These are phyloP conservation scores for Escallonia rubra DNA, from an alignment of 129 eudicot species.

Conservation along the genomic window DNA sequence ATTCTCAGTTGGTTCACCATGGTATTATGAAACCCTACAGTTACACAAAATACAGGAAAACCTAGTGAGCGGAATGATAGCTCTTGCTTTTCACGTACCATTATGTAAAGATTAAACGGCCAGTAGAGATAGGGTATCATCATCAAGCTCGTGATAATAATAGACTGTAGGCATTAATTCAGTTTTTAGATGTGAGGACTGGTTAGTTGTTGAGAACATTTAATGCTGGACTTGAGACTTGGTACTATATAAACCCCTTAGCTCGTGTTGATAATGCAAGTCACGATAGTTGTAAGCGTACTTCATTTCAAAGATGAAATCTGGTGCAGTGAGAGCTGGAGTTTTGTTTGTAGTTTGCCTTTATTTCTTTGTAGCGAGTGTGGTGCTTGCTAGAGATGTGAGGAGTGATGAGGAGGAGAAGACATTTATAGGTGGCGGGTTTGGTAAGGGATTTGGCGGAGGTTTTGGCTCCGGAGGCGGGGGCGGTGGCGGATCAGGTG, in stretches of 20 bases:
- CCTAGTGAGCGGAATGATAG: too few relatives aligned
- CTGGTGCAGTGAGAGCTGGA: conserved; percentile 20
- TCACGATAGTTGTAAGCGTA: too few relatives aligned
- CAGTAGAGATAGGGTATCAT: too few relatives aligned
- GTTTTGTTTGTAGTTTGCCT: conserved; percentile 35
- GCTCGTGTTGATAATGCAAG: not conserved
- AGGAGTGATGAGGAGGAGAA: conserved; percentile 24
- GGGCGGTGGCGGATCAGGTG: too few relatives aligned
- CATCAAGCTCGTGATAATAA: too few relatives aligned
- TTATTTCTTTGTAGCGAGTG: conserved; percentile 30
- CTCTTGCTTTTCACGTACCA: too few relatives aligned
- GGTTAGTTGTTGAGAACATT: conserved; percentile 34
- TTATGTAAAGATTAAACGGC: too few relatives aligned
- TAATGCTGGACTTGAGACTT: conserved; percentile 12
- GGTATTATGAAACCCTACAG: too few relatives aligned
- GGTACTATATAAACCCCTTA: conserved; percentile 20
- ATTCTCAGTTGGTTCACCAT: too few relatives aligned
- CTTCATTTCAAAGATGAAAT: conserved; percentile 10
- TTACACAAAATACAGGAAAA: too few relatives aligned
- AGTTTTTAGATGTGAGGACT: not conserved
- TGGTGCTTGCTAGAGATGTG: conserved; percentile 32
- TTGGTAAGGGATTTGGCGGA: conserved; percentile 35
- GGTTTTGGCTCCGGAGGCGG: too few relatives aligned
- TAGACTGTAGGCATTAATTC: too few relatives aligned
- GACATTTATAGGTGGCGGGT: conserved; percentile 18